Evolutionary conservation across 176 grass and related monocot genomes (phyloP).

Genomic region (Eleusine indica): DNA sequence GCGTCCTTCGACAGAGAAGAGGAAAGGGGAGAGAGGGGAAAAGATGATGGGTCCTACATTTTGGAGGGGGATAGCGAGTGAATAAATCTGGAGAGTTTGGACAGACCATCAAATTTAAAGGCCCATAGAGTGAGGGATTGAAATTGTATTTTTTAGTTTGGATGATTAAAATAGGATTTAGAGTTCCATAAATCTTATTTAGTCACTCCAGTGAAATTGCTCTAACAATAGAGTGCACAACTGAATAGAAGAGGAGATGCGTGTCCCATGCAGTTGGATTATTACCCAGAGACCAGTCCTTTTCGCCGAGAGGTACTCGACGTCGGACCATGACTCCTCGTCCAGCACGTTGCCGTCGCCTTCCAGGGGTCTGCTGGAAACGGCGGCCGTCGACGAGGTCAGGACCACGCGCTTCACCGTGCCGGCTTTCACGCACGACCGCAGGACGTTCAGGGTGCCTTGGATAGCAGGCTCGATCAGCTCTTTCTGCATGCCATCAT

Average conservation of each 20-base stretch:
- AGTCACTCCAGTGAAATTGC: too few relatives aligned
- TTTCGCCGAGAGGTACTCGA: not conserved
- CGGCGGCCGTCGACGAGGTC: not conserved
- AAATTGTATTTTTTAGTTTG: too few relatives aligned
- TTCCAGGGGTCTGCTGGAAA: not conserved
- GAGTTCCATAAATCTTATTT: too few relatives aligned
- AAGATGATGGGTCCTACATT: too few relatives aligned
- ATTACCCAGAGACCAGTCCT: not conserved
- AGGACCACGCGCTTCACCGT: not conserved
- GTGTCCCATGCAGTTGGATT: not conserved
- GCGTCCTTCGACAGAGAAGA: too few relatives aligned
- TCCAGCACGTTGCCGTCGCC: not conserved
- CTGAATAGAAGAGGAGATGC: not conserved
- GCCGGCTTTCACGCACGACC: not conserved
- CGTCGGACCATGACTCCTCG: not conserved
- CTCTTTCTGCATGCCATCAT: not conserved
- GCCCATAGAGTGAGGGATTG: too few relatives aligned
- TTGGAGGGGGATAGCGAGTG: too few relatives aligned
- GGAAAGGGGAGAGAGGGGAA: too few relatives aligned
- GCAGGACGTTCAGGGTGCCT: not conserved
- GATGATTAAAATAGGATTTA: too few relatives aligned
- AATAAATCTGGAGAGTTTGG: too few relatives aligned
- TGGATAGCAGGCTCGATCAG: not conserved
- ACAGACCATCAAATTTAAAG: too few relatives aligned
- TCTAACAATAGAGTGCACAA: not conserved